Conservation (phyloP, 805 yeast genomes). For the Ogataea thermomethanolica region DNA sequence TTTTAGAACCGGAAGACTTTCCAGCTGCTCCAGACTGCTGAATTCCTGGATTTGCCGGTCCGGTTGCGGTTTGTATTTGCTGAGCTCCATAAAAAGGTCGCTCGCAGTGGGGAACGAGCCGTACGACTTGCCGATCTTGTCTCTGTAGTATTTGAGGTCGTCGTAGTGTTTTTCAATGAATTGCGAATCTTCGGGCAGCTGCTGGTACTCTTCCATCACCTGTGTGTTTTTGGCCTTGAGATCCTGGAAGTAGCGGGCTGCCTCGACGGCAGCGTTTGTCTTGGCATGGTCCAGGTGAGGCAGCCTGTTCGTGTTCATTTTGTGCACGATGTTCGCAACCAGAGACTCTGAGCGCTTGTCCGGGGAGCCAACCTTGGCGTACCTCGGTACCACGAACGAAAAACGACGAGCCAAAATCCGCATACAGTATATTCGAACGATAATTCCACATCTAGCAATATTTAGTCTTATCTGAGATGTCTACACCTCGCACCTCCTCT, state of each 20-base stretch:
- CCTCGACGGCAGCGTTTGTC: constrained; percentile 28
- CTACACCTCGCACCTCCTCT: constrained; percentile 8
- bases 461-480: constrained; percentile 1
- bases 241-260: constrained; percentile 23
- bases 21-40: constrained; percentile 14
- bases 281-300: constrained; percentile 11
- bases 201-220: constrained; percentile 35
- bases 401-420: constrained; percentile 4
- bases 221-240: constrained; percentile 13
- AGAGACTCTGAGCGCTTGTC: constrained; percentile 17
- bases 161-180: constrained; percentile 48
- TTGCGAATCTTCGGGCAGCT: constrained; percentile 51
- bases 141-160: constrained; percentile 36
- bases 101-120: constrained; percentile 38
- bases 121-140: constrained; percentile 32
- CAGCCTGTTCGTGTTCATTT: constrained; percentile 17
- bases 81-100: constrained; percentile 38
- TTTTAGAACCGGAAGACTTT: constrained; percentile 8
- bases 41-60: constrained; percentile 8
- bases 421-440: no score
- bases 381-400: not conserved
- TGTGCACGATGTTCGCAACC: constrained; percentile 20
- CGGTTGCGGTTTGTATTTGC: constrained; percentile 30
- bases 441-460: no score
- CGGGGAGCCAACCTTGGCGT: constrained; percentile 22